Evolutionary conservation across 2,329 filamentous ascomycete species (phyloP).

Genomic region (Venturia carpophila): DNA sequence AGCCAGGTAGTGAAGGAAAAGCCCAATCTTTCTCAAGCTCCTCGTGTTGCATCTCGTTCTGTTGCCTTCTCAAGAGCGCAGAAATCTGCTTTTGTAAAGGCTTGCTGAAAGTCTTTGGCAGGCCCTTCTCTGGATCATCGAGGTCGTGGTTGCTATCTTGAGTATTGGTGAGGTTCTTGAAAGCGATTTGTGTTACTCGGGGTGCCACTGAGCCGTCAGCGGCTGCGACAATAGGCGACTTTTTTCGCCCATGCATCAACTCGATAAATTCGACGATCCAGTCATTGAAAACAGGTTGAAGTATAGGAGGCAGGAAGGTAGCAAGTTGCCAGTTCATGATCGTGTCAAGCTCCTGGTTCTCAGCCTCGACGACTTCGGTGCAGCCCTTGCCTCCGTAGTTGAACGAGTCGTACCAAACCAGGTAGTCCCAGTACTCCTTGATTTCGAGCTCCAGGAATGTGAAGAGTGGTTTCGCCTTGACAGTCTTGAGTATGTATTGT

Average conservation of each 20-base stretch:
- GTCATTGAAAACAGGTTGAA: constrained; percentile 80
- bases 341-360: constrained; percentile 75
- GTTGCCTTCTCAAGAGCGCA: constrained; percentile 72
- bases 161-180: constrained; percentile 44
- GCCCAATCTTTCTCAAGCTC: constrained; percentile 80
- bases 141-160: constrained; percentile 39
- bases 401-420: constrained; percentile 98
- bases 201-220: constrained; percentile 40
- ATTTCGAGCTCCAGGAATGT: constrained; percentile 96
- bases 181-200: constrained; percentile 52
- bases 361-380: constrained; percentile 65
- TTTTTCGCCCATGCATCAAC: constrained; percentile 83
- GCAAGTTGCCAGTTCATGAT: constrained; percentile 99
- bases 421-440: constrained; percentile 98
- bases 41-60: constrained; percentile 80
- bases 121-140: constrained; percentile 37
- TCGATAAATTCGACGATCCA: constrained; percentile 95
- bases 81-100: constrained; percentile 84
- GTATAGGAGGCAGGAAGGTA: constrained; percentile 70
- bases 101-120: constrained; percentile 78
- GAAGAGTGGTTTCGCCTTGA: constrained; percentile 90
- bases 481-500: constrained; percentile 95
- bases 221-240: constrained; percentile 42
- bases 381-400: constrained; percentile 97
- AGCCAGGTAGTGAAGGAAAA: constrained; percentile 74